Base-by-base conservation (phyloP, 2,329 filamentous ascomycete genomes). In the Clathrospora elynae region DNA sequence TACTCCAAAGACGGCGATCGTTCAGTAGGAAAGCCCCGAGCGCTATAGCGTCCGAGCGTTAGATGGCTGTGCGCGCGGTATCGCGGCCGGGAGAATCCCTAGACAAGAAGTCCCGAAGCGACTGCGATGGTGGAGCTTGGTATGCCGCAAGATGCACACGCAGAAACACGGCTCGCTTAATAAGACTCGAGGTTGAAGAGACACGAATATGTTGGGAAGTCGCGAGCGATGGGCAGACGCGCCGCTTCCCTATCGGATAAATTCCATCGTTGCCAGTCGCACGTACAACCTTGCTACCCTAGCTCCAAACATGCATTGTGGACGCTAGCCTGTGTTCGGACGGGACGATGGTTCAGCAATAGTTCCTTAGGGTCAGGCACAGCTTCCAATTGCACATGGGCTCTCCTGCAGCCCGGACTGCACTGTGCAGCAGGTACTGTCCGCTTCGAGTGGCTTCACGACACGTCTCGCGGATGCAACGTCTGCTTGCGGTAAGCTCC, bases 21-120 rank as follows among this genome's bases (percentile, higher is more conserved):
- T 45, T 41, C 40, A 39, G 31, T 25, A 26, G 31, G 19, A 19
- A 26, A 34, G 37, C 37, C 29, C 46, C 25, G 46, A 46, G 44
- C 47, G 49, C 47, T 26, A 26, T 17, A 22, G 32, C 30, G 41
- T 50, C 54, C 49, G 46, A 48, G 59, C 55, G 52, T 37, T 31
- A 35, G 46, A 41, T 51, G 47, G 50, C 50, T 43, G 42, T 52
- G 57, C n/a, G n/a, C n/a, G n/a, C 49, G 50, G 57, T 46, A 52
- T 46, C 44, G 50, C 49, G 48, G 40, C 53, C 42, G 48, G 51
- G 54, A 50, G 34, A n/a, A 46, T 46, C 47, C 53, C 45, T 51
- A 50, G 41, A 50, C 53, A 51, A 49, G 46, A 46, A 47, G 34
- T 22, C 42, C 39, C 47, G 44, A 42, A 52, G 49, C 46, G 49